Evolutionary conservation across 371 early-diverging fungal genomes (phyloP), one percentile per base, ranked within the genome.

Genomic region (Gilbertella persicaria): DNA sequence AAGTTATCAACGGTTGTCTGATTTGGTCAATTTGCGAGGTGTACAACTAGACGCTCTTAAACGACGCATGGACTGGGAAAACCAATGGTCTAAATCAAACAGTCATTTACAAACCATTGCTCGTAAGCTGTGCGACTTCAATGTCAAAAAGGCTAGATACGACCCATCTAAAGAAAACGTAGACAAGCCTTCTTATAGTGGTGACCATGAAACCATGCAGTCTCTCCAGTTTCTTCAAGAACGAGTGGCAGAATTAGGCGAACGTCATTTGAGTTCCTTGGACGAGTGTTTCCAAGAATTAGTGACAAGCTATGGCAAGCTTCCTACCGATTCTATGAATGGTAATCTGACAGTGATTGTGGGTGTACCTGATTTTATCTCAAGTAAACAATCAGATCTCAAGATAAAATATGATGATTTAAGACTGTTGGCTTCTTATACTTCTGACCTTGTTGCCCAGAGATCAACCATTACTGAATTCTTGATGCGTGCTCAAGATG

Each of bases 81-180:
- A 26, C 2, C 73, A 68, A 21, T 69, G 67, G 52, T 53, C 57
- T 14, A 64, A 67, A 29, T 54, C 69, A 12, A 68, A 78, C 26
- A 71, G 69, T 45, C 63, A 62, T 50, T 55, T 78, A 7, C 37
- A 70, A 0, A 62, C 75, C 0, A 64, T 62, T 20, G 71, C 69
- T 4, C 68, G 73, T 13, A 78, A 78, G 30, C 40, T 71, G 14
- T 75, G 73, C 45, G 75, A 78, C 41, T 67, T 75, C 33, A 64
- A 56, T 42, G 54, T 65, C 5, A 78, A 78, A 28, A 72, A 66
- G 39, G 75, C 64, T 5, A 68, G 72, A 0, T 74, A 64, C 46
- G 65, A 68, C 40, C 74, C 73, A n/a, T 23, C 58, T 10, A 55
- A 60, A 12, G 74, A 73, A 13, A 67, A 66, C 30, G 12, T 50